Percentiles rank a stretch among this genome's conserved stretches.
Evolutionary conservation across 257 asterid genomes (phyloP).

Genomic region (Rehmannia glutinosa): DNA sequence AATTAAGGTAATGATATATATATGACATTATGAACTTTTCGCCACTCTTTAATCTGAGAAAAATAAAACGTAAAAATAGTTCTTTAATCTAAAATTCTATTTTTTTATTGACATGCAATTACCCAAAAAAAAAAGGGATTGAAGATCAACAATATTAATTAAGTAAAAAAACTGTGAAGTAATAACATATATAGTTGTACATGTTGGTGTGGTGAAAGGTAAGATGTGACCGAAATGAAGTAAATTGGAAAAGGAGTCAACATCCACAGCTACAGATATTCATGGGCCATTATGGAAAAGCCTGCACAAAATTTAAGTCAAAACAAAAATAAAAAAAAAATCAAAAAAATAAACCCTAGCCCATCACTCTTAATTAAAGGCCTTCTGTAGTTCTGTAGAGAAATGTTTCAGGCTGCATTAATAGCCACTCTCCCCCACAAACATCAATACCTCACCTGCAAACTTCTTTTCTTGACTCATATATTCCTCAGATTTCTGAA

Average conservation of each 20-base stretch:
- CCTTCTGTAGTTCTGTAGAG: neutral
- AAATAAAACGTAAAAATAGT: too few relatives aligned
- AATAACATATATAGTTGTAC: neutral
- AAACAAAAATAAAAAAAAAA: too few relatives aligned
- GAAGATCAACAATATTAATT: too few relatives aligned
- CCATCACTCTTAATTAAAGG: constrained; percentile 39
- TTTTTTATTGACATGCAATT: too few relatives aligned
- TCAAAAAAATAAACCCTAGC: constrained; percentile 43
- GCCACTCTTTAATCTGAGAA: too few relatives aligned
- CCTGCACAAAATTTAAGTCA: constrained; percentile 52
- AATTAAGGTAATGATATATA: too few relatives aligned
- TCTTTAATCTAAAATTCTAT: too few relatives aligned
- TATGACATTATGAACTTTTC: too few relatives aligned
- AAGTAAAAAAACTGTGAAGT: too few relatives aligned
- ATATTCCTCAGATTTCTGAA: constrained; percentile 44
- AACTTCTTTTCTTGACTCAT: constrained; percentile 13
- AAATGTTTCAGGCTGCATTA: constrained; percentile 38
- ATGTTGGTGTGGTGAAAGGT: constrained; percentile 6
- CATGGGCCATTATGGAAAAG: constrained; percentile 40
- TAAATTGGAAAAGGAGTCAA: constrained; percentile 39
- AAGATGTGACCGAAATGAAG: too few relatives aligned
- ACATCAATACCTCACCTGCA: constrained; percentile 33
- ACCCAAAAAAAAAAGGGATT: too few relatives aligned
- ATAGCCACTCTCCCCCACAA: constrained; percentile 28
- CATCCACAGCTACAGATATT: constrained; percentile 36